A percentile compares a stretch with the other conserved stretches of the same genome.
These are phyloP conservation scores for Termitomyces sp. DNA, from an alignment of 1,284 basidiomycete genomes.

Conservation along the genomic window DNA sequence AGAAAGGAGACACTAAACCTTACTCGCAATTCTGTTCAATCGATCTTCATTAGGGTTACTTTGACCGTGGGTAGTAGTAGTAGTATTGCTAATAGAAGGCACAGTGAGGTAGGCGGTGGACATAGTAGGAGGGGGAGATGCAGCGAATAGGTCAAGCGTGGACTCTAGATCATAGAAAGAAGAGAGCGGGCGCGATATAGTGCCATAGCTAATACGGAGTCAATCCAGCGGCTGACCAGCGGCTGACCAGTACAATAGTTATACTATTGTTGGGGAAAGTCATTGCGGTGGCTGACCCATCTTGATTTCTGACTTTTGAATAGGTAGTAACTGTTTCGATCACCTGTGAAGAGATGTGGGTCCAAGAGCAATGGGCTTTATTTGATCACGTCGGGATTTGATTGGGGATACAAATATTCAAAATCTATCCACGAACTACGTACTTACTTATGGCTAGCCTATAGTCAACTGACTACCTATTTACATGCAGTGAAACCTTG, in stretches of 20 bases:
- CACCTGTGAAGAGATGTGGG: neutral
- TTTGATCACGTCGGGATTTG: neutral
- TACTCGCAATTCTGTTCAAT: conserved; percentile 6
- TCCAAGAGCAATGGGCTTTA: neutral
- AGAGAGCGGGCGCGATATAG: neutral
- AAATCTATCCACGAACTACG: too few relatives aligned
- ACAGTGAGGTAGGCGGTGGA: neutral
- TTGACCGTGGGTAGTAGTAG: neutral
- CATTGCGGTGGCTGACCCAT: neutral
- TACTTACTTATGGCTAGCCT: too few relatives aligned
- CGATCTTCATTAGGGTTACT: neutral
- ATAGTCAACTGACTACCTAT: too few relatives aligned
- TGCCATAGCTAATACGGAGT: neutral
- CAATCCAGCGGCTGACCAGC: neutral
- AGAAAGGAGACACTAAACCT: neutral
- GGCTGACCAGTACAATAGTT: neutral
- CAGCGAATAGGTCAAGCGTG: neutral
- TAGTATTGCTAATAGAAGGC: neutral
- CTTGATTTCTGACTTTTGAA: neutral
- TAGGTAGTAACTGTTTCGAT: neutral
- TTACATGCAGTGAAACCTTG: too few relatives aligned
- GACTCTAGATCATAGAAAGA: neutral
- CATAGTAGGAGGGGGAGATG: neutral
- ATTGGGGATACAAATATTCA: neutral
- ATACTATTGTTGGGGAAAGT: neutral